Conservation (phyloP, 2,329 filamentous ascomycete species). For the Aspergillus nomiae region DNA sequence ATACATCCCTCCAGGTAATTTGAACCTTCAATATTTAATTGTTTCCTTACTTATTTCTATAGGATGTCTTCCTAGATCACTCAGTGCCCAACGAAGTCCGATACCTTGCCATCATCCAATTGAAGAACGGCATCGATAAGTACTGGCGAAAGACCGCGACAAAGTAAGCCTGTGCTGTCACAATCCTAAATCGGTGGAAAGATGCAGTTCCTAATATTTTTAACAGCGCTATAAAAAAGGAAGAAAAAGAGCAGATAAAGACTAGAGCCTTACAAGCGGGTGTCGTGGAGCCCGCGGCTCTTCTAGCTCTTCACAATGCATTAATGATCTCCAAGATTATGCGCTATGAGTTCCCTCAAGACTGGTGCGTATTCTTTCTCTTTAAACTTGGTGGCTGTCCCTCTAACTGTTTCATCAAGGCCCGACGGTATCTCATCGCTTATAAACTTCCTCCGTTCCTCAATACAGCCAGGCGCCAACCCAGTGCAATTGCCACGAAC, state of each 20-base stretch:
- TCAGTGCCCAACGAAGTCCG: slow-evolving; percentile 75
- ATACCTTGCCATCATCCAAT: slow-evolving; percentile 86
- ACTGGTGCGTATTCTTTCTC: slow-evolving; percentile 61
- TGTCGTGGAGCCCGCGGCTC: slow-evolving; percentile 72
- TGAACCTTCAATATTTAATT: background rate
- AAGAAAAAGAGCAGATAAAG: slow-evolving; percentile 77
- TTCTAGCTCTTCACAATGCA: slow-evolving; percentile 83
- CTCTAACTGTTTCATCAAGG: slow-evolving; percentile 29
- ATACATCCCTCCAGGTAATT: slow-evolving; percentile 66
- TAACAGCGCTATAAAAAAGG: slow-evolving; percentile 59
- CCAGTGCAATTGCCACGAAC: slow-evolving; percentile 69
- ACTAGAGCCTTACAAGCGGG: slow-evolving; percentile 74
- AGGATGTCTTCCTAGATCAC: slow-evolving; percentile 81
- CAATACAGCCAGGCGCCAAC: slow-evolving; percentile 55
- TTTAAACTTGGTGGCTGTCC: too few relatives aligned
- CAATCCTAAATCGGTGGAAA: background rate
- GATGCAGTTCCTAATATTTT: slow-evolving; percentile 18
- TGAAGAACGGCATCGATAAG: slow-evolving; percentile 96
- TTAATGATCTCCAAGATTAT: slow-evolving; percentile 85
- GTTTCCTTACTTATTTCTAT: slow-evolving; percentile 5
- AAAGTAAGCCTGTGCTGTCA: slow-evolving; percentile 50
- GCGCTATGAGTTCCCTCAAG: slow-evolving; percentile 82
- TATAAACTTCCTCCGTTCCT: slow-evolving; percentile 64
- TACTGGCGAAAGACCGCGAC: slow-evolving; percentile 85
- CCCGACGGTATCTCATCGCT: slow-evolving; percentile 55